These are phyloP conservation scores for Fonsecaea multimorphosa DNA, from an alignment of 2,329 filamentous ascomycete genomes.

Conservation along the genomic window DNA sequence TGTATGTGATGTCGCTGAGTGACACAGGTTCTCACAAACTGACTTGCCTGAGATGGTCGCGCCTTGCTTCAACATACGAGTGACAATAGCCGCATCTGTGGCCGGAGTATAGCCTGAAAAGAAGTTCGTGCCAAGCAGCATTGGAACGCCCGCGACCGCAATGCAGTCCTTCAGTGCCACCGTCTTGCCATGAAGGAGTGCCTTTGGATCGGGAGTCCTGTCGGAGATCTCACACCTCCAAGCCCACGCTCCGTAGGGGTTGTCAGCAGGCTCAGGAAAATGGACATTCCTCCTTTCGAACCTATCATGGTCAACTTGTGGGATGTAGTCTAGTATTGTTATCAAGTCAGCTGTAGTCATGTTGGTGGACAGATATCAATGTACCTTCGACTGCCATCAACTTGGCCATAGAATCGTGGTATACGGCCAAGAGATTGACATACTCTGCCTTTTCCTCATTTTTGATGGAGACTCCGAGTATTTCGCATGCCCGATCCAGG, in stretches of 20 bases:
- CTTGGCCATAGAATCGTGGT: neutral
- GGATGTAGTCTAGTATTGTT: constrained; percentile 53
- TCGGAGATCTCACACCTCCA: constrained; percentile 48
- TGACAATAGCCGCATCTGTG: constrained; percentile 55
- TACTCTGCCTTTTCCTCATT: constrained; percentile 2
- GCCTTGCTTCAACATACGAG: constrained; percentile 51
- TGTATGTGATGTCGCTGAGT: constrained; percentile 51
- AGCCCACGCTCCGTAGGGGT: constrained; percentile 52
- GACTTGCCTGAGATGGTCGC: constrained; percentile 53
- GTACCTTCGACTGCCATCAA: neutral
- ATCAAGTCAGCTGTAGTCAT: neutral
- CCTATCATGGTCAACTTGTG: constrained; percentile 48
- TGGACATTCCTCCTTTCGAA: constrained; percentile 56
- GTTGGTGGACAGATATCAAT: neutral
- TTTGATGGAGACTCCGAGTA: neutral
- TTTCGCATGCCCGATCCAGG: neutral
- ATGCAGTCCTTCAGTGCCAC: constrained; percentile 59
- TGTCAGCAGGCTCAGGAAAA: constrained; percentile 47
- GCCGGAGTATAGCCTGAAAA: constrained; percentile 48
- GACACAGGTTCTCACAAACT: constrained; percentile 57
- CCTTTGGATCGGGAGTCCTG: constrained; percentile 30
- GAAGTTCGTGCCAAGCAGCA: constrained; percentile 52
- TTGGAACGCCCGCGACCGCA: constrained; percentile 52
- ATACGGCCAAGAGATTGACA: constrained; percentile 1
- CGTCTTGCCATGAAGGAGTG: constrained; percentile 49